Percentiles rank a stretch among this genome's conserved stretches.
Conservation (phyloP, 306 rosid genomes). For the Spatholobus suberectus region DNA sequence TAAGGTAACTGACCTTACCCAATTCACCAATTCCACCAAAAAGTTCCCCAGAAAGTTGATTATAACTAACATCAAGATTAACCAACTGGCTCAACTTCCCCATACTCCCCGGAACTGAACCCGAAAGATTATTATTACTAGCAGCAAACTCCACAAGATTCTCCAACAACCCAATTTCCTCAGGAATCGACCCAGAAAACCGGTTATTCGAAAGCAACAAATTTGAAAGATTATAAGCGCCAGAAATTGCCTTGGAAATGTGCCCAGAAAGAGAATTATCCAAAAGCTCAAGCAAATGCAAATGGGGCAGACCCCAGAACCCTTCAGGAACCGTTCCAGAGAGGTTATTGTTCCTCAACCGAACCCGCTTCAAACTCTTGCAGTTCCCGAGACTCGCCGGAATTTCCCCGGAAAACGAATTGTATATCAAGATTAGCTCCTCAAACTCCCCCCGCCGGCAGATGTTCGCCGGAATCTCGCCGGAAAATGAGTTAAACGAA, state of each 20-base stretch:
- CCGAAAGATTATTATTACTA: constrained; percentile 49
- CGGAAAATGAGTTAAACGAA: constrained; percentile 56
- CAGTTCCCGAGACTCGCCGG: constrained; percentile 58
- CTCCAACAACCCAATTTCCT: constrained; percentile 54
- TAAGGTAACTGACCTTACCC: constrained; percentile 59
- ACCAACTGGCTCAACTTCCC: constrained; percentile 54
- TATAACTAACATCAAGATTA: constrained; percentile 61
- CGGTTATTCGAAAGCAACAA: constrained; percentile 55
- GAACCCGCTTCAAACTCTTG: constrained; percentile 56
- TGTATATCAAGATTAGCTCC: constrained; percentile 50
- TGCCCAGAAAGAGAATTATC: constrained; percentile 62
- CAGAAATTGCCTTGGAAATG: constrained; percentile 54
- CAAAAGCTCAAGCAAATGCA: constrained; percentile 59
- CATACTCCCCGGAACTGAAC: constrained; percentile 55
- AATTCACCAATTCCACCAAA: constrained; percentile 44
- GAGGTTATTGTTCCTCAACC: constrained; percentile 64
- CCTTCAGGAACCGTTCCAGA: constrained; percentile 62
- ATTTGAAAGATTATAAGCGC: constrained; percentile 54
- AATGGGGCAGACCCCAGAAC: constrained; percentile 67
- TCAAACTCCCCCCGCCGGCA: constrained; percentile 52
- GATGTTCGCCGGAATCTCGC: constrained; percentile 60
- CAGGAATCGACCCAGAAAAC: constrained; percentile 66
- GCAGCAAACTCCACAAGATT: constrained; percentile 54
- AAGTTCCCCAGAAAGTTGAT: constrained; percentile 60
- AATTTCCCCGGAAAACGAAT: constrained; percentile 67